Conservation (phyloP, 192 early-diverging fungal genomes). For the Mortierella antarctica region DNA sequence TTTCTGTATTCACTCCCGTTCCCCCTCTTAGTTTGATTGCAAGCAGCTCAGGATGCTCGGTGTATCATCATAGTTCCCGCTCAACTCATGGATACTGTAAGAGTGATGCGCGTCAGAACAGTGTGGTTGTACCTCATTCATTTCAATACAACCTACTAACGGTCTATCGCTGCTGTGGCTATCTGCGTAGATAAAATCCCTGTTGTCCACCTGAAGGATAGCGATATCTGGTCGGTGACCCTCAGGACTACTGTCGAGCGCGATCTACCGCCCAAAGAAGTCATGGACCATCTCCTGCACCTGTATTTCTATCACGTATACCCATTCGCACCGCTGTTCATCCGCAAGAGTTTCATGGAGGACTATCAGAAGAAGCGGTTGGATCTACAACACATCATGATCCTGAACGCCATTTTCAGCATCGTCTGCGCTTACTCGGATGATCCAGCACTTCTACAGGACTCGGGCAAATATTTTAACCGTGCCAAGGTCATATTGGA, state of each 20-base stretch:
- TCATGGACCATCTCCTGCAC: constrained; percentile 64
- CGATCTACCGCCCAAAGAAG: constrained; percentile 64
- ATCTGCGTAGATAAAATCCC: constrained; percentile 16
- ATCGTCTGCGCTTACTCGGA: constrained; percentile 58
- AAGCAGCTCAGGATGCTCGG: constrained; percentile 75
- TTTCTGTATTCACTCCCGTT: not conserved
- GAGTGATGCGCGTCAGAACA: not conserved
- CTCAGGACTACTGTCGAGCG: constrained; percentile 33
- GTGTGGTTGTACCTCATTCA: no score
- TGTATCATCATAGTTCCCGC: constrained; percentile 69
- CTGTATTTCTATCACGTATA: constrained; percentile 76
- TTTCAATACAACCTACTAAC: no score
- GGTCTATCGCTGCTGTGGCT: not conserved
- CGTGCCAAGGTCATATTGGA: constrained; percentile 77
- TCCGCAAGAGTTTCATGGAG: constrained; percentile 59
- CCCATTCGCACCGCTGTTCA: constrained; percentile 73
- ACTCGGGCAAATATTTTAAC: constrained; percentile 64
- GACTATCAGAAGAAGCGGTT: constrained; percentile 26
- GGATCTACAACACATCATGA: constrained; percentile 49
- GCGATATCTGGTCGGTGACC: constrained; percentile 30
- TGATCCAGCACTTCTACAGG: constrained; percentile 40
- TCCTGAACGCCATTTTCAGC: constrained; percentile 65
- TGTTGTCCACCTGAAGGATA: constrained; percentile 33
- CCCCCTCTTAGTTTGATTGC: constrained; percentile 65
- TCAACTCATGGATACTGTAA: constrained; percentile 58